Evolutionary conservation across 2,329 filamentous ascomycete genomes (phyloP).

Genomic region (Cercospora zeae-maydis): DNA sequence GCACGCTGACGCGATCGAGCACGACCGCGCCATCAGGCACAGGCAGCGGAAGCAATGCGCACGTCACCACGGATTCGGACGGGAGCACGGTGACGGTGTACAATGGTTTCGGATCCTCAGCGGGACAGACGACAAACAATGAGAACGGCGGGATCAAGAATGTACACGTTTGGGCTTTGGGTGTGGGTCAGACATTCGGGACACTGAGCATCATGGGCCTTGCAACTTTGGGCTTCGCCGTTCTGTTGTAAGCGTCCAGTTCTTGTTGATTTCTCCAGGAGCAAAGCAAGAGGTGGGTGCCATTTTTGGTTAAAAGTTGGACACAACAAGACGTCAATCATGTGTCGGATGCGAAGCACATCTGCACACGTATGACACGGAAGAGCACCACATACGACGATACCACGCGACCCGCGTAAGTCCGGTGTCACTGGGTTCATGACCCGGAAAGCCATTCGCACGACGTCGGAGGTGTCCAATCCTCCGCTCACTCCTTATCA

Average conservation of each 20-base stretch:
- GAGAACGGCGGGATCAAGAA: constrained; percentile 16
- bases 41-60: constrained; percentile 35
- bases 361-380: neutral
- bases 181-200: constrained; percentile 56
- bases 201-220: constrained; percentile 53
- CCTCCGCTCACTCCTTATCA: neutral
- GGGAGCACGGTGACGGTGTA: constrained; percentile 39
- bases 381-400: neutral
- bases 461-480: neutral
- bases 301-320: neutral
- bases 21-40: constrained; percentile 37
- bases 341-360: neutral
- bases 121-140: constrained; percentile 32
- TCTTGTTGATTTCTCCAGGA: neutral
- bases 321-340: neutral
- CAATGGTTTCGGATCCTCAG: constrained; percentile 40
- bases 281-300: neutral
- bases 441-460: neutral
- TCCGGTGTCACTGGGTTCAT: neutral
- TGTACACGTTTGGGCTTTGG: constrained; percentile 42
- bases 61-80: constrained; percentile 33
- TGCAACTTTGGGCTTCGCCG: constrained; percentile 57
- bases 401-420: neutral
- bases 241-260: constrained; percentile 29
- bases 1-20: constrained; percentile 44